These are phyloP conservation scores for Xylaria sp. DNA, from an alignment of 2,329 filamentous ascomycete species.

Conservation along the genomic window DNA sequence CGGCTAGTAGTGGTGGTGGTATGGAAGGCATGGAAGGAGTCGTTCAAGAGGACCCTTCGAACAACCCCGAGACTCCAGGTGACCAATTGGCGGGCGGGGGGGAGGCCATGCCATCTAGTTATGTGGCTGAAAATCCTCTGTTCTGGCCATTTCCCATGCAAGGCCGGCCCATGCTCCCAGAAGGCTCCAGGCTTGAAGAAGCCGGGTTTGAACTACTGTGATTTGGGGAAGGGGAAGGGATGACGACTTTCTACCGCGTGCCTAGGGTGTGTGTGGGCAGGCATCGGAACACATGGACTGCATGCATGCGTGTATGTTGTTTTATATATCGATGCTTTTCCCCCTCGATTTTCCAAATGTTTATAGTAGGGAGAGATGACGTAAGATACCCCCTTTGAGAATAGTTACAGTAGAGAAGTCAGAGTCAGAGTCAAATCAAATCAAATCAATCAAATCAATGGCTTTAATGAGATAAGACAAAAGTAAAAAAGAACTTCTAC, in stretches of 20 bases:
- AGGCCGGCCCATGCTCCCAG: slow-evolving; percentile 59
- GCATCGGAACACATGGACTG: too few species aligned
- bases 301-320: too few species aligned
- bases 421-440: too few species aligned
- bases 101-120: slow-evolving; percentile 24
- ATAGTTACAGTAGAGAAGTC: too few species aligned
- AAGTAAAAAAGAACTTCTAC: too few species aligned
- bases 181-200: slow-evolving; percentile 53
- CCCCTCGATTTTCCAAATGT: slow-evolving; percentile 2
- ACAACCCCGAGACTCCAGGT: not conserved
- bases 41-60: slow-evolving; percentile 17
- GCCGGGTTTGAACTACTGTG: slow-evolving; percentile 57
- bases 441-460: too few species aligned
- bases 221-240: not conserved
- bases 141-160: slow-evolving; percentile 69
- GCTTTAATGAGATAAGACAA: too few species aligned
- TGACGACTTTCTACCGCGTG: too few species aligned
- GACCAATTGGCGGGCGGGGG: not conserved
- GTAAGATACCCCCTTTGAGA: too few species aligned
- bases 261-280: too few species aligned
- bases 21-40: slow-evolving; percentile 36
- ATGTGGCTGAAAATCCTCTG: slow-evolving; percentile 52
- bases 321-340: too few species aligned
- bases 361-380: slow-evolving; percentile 6
- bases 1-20: not conserved